These are phyloP conservation scores for Pseudofabraea citricarpa DNA, from an alignment of 2,329 filamentous ascomycete species.

Conservation along the genomic window DNA sequence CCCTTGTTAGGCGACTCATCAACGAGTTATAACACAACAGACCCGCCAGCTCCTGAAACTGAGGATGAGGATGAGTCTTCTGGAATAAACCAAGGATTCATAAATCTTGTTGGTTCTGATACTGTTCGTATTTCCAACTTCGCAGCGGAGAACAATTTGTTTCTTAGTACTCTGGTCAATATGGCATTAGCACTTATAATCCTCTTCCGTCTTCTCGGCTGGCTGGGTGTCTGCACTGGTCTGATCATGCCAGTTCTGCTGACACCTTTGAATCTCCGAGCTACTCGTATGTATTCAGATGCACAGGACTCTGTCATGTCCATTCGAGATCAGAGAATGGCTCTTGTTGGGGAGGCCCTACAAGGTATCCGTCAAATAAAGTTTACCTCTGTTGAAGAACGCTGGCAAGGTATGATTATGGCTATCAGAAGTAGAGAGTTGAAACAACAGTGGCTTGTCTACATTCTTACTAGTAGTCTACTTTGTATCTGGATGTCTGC, in stretches of 20 bases:
- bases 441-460: constrained; percentile 49
- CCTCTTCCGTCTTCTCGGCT: constrained; percentile 73
- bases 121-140: too few species aligned
- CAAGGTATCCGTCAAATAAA: constrained; percentile 79
- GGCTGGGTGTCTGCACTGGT: constrained; percentile 61
- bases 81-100: too few species aligned
- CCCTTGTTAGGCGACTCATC: too few species aligned
- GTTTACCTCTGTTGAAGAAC: constrained; percentile 67
- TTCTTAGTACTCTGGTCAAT: too few species aligned
- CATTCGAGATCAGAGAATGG: constrained; percentile 67
- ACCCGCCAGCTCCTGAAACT: too few species aligned
- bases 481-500: constrained; percentile 39
- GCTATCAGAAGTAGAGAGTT: constrained; percentile 62
- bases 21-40: too few species aligned
- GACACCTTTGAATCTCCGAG: constrained; percentile 61
- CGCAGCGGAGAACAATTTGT: too few species aligned
- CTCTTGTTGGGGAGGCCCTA: constrained; percentile 69
- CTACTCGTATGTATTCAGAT: constrained; percentile 56
- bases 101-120: too few species aligned
- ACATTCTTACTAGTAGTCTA: constrained; percentile 12
- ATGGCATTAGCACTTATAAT: too few species aligned
- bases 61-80: too few species aligned
- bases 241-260: constrained; percentile 56
- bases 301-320: constrained; percentile 68
- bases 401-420: constrained; percentile 67